phyloP scores from a whole-genome alignment of 1,284 basidiomycete genomes.

The Wolfiporia cocos region DNA sequence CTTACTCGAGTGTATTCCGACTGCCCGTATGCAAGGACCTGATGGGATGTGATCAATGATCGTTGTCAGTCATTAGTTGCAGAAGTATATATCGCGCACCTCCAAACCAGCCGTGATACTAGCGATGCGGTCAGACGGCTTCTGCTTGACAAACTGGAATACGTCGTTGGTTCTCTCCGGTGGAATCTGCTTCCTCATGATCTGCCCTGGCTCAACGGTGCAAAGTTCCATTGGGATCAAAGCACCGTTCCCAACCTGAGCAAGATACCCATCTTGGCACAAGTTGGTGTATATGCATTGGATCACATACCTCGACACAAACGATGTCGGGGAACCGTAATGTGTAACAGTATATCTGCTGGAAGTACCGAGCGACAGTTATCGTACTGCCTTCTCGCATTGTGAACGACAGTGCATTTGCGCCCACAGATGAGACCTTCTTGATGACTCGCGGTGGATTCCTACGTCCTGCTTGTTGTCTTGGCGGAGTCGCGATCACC shows the following conservation, averaged over 20 bases:
- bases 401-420: constrained; percentile 45
- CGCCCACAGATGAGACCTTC: constrained; percentile 43
- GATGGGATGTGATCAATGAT: not conserved
- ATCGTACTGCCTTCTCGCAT: constrained; percentile 44
- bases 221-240: constrained; percentile 69
- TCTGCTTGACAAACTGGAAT: constrained; percentile 66
- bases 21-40: constrained; percentile 65
- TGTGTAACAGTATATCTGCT: constrained; percentile 38
- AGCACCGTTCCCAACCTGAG: constrained; percentile 48
- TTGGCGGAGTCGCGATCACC: constrained; percentile 35
- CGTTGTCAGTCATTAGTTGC: not conserved
- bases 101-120: constrained; percentile 51
- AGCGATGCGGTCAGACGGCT: constrained; percentile 50
- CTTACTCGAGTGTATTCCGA: constrained; percentile 59
- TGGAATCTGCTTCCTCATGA: constrained; percentile 69
- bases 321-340: constrained; percentile 51
- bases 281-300: too few relatives aligned
- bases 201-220: constrained; percentile 57
- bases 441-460: constrained; percentile 35
- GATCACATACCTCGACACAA: constrained; percentile 51
- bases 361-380: constrained; percentile 60
- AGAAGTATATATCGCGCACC: constrained; percentile 31
- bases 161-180: constrained; percentile 59
- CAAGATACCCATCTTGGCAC: too few relatives aligned
- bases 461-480: constrained; percentile 5